Base-by-base conservation (phyloP, 768 basidiomycete genomes). In the Mycena vulgaris region DNA sequence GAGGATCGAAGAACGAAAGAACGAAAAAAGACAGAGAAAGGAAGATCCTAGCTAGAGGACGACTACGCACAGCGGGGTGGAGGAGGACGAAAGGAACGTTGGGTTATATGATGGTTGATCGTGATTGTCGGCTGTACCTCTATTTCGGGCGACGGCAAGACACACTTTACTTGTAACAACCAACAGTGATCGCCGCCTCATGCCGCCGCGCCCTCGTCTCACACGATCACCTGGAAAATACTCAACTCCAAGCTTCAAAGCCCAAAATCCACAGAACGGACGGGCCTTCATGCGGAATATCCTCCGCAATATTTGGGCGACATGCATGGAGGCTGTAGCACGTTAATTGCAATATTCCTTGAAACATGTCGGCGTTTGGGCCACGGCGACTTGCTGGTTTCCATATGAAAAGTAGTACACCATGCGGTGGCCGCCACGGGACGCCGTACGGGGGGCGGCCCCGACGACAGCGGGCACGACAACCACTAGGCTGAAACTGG, bases 11-110 rank as follows among this genome's bases (percentile, higher is more conserved):
- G 42, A 42, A 23, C 3, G 53, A 37, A 40, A 17, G 23, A 53
- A 42, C 25, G 53, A 31, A 62, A 57, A 19, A 56, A 60, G 21
- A 45, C 14, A 47, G 11, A 31, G 19, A 63, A 35, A 28, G 52
- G 47, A 17, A 37, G 58, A 53, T 25, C n/a, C 58, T 67, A 48
- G 58, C 49, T 68, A 35, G 52, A 64, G 39, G 56, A 49, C 47
- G 69, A 60, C 70, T 35, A 39, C 69, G 70, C 70, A 59, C 70
- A 71, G 70, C 69, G 69, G 59, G 48, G 63, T 57, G 56, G 62
- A 25, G 61, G 55, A 13, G 35, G 61, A 30, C 27, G 9, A 45
- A 28, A 30, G 37, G 30, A 31, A 60, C 23, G 3, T n/a, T 16
- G 65, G 14, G 37, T 42, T 60, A 39, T 40, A 57, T 57, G 49